These are phyloP conservation scores for Rosa multiflora DNA, from an alignment of 306 rosid genomes.

Conservation along the genomic window DNA sequence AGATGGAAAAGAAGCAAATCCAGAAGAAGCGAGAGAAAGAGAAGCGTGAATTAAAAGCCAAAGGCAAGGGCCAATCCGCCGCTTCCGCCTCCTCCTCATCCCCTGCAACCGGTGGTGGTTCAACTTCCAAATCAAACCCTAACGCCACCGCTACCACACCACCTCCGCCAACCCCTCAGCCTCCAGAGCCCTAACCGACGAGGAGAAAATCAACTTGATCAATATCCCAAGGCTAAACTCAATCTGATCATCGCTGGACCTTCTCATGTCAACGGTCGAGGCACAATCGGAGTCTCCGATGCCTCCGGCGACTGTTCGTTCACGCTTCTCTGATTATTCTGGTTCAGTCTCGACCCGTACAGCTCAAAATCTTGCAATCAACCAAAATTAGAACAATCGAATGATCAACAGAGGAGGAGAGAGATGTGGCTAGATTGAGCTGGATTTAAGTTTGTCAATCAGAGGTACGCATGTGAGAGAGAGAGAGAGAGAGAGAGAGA, in stretches of 20 bases:
- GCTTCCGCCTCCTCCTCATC: slow-evolving; percentile 34
- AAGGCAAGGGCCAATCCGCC: slow-evolving; percentile 48
- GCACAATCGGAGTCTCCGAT: too few species aligned
- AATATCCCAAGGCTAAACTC: slow-evolving; percentile 46
- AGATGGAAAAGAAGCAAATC: slow-evolving; percentile 75
- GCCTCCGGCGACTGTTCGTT: too few species aligned
- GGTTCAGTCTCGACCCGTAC: too few species aligned
- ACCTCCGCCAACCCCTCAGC: slow-evolving; percentile 43
- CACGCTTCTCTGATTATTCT: too few species aligned
- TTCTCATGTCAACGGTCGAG: too few species aligned
- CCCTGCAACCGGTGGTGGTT: background rate
- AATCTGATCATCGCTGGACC: too few species aligned
- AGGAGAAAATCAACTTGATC: slow-evolving; percentile 73
- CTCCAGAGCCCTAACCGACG: slow-evolving; percentile 53
- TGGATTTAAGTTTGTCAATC: too few species aligned
- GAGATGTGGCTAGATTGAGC: too few species aligned
- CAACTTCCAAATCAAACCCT: slow-evolving; percentile 26
- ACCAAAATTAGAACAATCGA: too few species aligned
- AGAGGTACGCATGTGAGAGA: too few species aligned
- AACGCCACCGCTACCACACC: slow-evolving; percentile 25
- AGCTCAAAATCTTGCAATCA: too few species aligned
- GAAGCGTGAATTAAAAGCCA: slow-evolving; percentile 85
- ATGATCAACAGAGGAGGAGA: too few species aligned
- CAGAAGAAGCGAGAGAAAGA: slow-evolving; percentile 91
- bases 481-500: slow-evolving; percentile 7